Evolutionary conservation across 495 filamentous ascomycete genomes (phyloP).

Genomic region (Pyrenula aspistea): DNA sequence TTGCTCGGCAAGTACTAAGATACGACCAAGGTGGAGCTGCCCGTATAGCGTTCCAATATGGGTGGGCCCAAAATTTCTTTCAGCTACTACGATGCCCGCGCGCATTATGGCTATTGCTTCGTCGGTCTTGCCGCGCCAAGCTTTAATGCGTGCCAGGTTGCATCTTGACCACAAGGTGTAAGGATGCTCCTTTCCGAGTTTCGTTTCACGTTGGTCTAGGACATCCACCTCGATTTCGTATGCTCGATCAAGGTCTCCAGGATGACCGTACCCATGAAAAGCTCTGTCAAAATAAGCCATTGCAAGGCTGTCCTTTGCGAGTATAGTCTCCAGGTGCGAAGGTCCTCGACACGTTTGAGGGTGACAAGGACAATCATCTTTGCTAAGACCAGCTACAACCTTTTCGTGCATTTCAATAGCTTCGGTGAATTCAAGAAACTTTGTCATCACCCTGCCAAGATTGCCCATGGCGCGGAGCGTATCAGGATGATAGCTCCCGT

Average conservation of each 20-base stretch:
- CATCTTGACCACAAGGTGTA: conserved; percentile 13
- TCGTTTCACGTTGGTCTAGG: conserved; percentile 8
- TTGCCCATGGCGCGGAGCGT: conserved; percentile 17
- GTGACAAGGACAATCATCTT: no score
- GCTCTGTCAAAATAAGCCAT: conserved; percentile 10
- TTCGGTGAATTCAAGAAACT: conserved; percentile 10
- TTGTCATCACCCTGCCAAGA: conserved; percentile 8
- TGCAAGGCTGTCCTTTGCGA: conserved; percentile 12
- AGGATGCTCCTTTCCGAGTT: conserved; percentile 14
- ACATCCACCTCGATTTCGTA: conserved; percentile 4
- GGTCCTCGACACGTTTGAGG: no score
- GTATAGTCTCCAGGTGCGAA: conserved; percentile 9
- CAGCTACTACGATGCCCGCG: conserved; percentile 7
- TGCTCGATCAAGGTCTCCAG: conserved; percentile 1
- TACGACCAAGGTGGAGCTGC: conserved; percentile 7
- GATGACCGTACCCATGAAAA: no score
- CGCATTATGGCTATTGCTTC: conserved; percentile 7
- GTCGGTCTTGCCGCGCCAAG: conserved; percentile 4
- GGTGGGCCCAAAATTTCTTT: conserved; percentile 8
- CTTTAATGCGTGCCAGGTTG: conserved; percentile 13
- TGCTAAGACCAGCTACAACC: no score
- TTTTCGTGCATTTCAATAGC: no score
- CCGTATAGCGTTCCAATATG: conserved; percentile 12
- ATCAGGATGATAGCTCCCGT: conserved; percentile 13
- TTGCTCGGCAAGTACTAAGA: conserved; percentile 5